Conservation (phyloP, 2,329 filamentous ascomycete genomes). For the Davidsoniella neocaledoniae region DNA sequence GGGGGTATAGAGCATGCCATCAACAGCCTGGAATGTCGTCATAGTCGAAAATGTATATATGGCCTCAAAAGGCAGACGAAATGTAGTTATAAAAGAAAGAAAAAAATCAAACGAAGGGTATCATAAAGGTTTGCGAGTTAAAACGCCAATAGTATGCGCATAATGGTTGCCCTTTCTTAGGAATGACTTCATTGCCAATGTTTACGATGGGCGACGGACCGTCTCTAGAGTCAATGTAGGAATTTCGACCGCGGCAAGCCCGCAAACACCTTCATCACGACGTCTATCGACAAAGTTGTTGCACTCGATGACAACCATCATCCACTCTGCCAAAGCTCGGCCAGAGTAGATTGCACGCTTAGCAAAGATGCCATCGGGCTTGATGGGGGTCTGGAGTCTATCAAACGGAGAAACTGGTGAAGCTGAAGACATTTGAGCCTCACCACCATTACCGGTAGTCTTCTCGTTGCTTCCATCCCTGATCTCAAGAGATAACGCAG, state of each 20-base stretch:
- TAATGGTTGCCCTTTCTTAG: neutral
- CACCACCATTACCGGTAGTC: neutral
- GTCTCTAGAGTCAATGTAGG: constrained; percentile 26
- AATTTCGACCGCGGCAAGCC: constrained; percentile 48
- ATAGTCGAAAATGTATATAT: too few relatives aligned
- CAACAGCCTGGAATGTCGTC: too few relatives aligned
- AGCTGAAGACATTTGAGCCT: too few relatives aligned
- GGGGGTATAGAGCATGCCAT: too few relatives aligned
- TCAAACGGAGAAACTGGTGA: neutral
- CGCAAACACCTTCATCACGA: constrained; percentile 53
- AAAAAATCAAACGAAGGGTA: neutral
- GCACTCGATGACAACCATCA: constrained; percentile 56
- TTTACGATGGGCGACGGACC: constrained; percentile 19
- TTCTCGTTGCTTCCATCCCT: neutral
- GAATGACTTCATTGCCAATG: neutral
- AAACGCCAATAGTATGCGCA: neutral
- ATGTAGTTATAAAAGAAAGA: too few relatives aligned
- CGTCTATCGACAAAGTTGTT: constrained; percentile 68
- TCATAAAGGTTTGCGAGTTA: neutral
- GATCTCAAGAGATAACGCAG: neutral
- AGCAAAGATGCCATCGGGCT: constrained; percentile 29
- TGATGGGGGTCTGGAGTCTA: constrained; percentile 13
- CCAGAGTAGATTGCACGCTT: constrained; percentile 46
- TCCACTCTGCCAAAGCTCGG: constrained; percentile 64
- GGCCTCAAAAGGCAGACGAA: too few relatives aligned